Evolutionary conservation across 1,139 yeast species (phyloP), one percentile per base, ranked within the genome.

Genomic region (Lodderomyces orthopsilosis): DNA sequence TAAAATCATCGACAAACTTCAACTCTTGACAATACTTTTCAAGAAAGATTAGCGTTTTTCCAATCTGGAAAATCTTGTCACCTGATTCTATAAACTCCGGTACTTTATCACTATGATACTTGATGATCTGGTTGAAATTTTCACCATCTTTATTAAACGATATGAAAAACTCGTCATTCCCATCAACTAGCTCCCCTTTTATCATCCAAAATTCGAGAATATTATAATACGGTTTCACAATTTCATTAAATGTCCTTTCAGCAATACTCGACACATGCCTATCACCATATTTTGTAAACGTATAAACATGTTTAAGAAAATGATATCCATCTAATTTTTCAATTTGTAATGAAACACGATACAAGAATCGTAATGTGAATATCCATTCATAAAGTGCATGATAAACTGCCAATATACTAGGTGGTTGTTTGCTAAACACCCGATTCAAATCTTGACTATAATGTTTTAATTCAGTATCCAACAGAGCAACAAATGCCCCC

Each of bases 41-140:
- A 37, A 93, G 64, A 56, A 85, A 91, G 33, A 81, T 74, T n/a
- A 85, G 67, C 13, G 88, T 79, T 51, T 85, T 83, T 1, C 98
- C 98, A 21, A 86, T 81, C 46, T 88, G 87, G 52, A 75, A 85
- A 8, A 86, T 77, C 50, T 77, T 75, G 21, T 66, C 59, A 1
- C 88, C 82, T 15, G 24, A n/a, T 37, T 61, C 56, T 35, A 65
- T 56, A 55, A 85, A 87, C 7, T 62, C 58, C 0, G 97, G 97
- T 1, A 85, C 70, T 49, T 71, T 77, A 1, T 62, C 62, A 0
- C 67, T 61, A 27, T 58, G 41, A 46, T 54, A 68, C 36, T 56
- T 50, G 19, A 73, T 66, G 4, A 71, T 70, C 42, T 68, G 69
- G 42, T 68, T 63, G 39, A 72, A 62, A 37, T 67, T 61, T 14